phyloP scores from a whole-genome alignment of 352 stramenopile species.

The Phytophthora brassicae region DNA sequence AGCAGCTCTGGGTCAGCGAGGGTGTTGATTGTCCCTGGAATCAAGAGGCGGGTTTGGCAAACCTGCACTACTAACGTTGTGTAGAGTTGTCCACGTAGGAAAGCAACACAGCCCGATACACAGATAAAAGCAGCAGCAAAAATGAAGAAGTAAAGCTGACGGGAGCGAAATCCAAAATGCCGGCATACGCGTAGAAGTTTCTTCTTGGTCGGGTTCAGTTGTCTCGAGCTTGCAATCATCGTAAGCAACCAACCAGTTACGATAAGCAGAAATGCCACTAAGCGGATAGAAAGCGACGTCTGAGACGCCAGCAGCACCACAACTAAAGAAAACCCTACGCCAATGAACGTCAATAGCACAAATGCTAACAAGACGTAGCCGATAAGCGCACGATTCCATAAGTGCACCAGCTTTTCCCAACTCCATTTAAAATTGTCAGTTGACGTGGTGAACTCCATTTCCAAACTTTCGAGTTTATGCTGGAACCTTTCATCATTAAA shows the following conservation, averaged over 20 bases:
- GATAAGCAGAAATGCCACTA: conserved; percentile 49
- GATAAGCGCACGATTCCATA: conserved; percentile 32
- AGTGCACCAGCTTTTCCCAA: conserved; percentile 26
- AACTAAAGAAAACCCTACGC: conserved; percentile 29
- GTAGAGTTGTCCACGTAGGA: conserved; percentile 74
- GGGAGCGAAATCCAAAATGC: conserved; percentile 38
- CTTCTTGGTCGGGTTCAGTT: conserved; percentile 42
- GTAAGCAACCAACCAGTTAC: conserved; percentile 50
- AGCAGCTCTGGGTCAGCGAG: conserved; percentile 51
- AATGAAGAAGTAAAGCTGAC: conserved; percentile 32
- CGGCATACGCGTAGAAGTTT: conserved; percentile 40
- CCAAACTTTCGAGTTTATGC: conserved; percentile 39
- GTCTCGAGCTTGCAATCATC: conserved; percentile 40
- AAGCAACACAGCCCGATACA: conserved; percentile 51
- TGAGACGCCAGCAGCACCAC: conserved; percentile 28
- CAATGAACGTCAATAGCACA: conserved; percentile 31
- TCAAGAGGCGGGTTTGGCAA: conserved; percentile 53
- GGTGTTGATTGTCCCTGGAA: conserved; percentile 27
- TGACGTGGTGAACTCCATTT: conserved; percentile 19
- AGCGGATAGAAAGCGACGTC: conserved; percentile 35
- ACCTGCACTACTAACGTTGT: conserved; percentile 64
- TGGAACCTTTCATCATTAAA: conserved; percentile 24
- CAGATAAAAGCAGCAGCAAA: conserved; percentile 41
- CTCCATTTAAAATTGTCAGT: conserved; percentile 25
- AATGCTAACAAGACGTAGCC: conserved; percentile 32